Evolutionary conservation across 768 basidiomycete species (phyloP), one percentile per base, ranked within the genome.

Genomic region (Mrakia frigida): DNA sequence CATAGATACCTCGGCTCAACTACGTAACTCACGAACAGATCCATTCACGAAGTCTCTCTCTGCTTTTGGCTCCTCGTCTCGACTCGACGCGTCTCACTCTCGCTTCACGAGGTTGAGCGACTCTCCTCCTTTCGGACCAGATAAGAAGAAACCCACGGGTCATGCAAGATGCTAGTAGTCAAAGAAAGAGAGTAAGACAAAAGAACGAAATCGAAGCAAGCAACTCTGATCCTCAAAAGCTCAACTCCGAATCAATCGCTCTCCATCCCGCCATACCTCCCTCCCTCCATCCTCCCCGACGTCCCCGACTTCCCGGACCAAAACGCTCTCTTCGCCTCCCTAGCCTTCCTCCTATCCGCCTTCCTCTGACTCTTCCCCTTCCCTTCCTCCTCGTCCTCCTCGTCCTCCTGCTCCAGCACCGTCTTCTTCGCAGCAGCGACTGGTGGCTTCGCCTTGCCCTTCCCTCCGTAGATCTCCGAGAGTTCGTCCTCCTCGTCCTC

Each of bases 301-400:
- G 63, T 65, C 28, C 76, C 77, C 7, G 52, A 63, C 60, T 78
- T 78, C 14, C 63, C 37, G 11, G 43, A 10, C 77, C 77, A 78
- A 56, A 46, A 78, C 16, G 35, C 67, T 7, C 73, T 68, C 37
- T 71, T 74, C 16, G 73, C 68, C 73, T 78, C 35, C 65, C 77
- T 67, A 10, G 77, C 65, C 69, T 70, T 69, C 39, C 73, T 69
- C 46, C 77, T 53, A 25, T 41, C 73, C 21, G 67, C 50, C 73
- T 74, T 78, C 56, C 37, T 67, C 39, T 41, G 25, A 33, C 52
- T 11, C 5, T 50, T 50, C 46, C 16, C 46, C 46, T 52, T 46
- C 46, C 39, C 33, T 1, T 35, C 60, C 52, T 78, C 77, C n/a
- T 70, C 72, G 43, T 78, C 77, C 25, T 60, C 53, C 23, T 53